Percentiles rank a stretch among this genome's conserved stretches.
These are phyloP conservation scores for Aspergillus cejpii DNA, from an alignment of 2,329 filamentous ascomycete species.

Conservation along the genomic window DNA sequence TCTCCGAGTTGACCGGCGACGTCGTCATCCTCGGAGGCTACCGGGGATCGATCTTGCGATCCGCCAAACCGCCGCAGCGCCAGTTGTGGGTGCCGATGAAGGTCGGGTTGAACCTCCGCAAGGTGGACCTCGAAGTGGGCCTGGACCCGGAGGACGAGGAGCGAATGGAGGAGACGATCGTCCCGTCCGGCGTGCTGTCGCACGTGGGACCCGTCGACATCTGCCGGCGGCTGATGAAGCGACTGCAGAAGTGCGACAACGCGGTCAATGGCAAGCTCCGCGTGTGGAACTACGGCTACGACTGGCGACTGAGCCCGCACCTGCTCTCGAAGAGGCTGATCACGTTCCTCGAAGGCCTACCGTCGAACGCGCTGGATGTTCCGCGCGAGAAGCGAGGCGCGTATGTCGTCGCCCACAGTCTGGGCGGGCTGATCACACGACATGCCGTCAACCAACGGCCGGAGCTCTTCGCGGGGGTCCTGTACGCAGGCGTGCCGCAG, in stretches of 20 bases:
- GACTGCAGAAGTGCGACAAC: constrained; percentile 67
- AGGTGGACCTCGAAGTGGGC: constrained; percentile 84
- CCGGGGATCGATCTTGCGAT: constrained; percentile 80
- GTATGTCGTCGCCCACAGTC: constrained; percentile 72
- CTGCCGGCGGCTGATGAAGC: constrained; percentile 71
- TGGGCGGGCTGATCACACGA: constrained; percentile 80
- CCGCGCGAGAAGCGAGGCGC: constrained; percentile 58
- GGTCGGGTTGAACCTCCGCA: constrained; percentile 82
- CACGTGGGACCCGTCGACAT: constrained; percentile 91
- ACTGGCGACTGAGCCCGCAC: constrained; percentile 83
- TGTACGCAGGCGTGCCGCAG: constrained; percentile 79
- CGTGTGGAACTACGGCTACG: constrained; percentile 87
- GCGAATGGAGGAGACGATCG: constrained; percentile 72
- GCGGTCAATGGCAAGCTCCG: constrained; percentile 63
- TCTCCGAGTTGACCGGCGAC: constrained; percentile 71
- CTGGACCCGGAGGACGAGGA: constrained; percentile 76
- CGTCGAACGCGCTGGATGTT: constrained; percentile 60
- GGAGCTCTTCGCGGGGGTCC: constrained; percentile 74
- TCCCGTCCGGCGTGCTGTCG: constrained; percentile 80
- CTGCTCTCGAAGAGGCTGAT: constrained; percentile 66
- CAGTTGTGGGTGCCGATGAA: constrained; percentile 93
- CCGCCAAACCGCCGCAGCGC: constrained; percentile 71
- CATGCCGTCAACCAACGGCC: constrained; percentile 81
- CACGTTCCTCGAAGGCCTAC: constrained; percentile 64
- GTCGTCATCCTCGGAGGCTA: constrained; percentile 86